Percentiles rank a stretch among this genome's conserved stretches.
Conservation (phyloP, 2,329 filamentous ascomycete genomes). For the Leptographium radiaticola region DNA sequence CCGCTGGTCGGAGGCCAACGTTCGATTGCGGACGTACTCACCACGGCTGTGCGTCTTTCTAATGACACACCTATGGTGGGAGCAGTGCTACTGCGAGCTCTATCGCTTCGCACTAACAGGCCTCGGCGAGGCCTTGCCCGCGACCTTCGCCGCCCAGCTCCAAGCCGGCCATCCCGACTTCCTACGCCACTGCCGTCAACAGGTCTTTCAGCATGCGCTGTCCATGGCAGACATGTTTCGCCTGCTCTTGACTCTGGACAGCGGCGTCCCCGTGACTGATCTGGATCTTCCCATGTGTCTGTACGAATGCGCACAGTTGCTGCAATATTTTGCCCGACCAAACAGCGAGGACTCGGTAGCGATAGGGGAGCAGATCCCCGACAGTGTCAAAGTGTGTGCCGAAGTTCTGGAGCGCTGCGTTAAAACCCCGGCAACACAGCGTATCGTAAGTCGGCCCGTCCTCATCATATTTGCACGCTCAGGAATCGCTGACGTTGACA, state of each 20-base stretch:
- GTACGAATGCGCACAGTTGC: constrained; percentile 40
- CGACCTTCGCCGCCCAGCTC: constrained; percentile 28
- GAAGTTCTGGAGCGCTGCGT: constrained; percentile 37
- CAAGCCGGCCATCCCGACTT: constrained; percentile 27
- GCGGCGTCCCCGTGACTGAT: constrained; percentile 37
- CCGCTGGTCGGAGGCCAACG: constrained; percentile 42
- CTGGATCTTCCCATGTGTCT: constrained; percentile 42
- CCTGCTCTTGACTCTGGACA: constrained; percentile 35
- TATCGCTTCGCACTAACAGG: constrained; percentile 39
- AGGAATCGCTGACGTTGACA: too few species aligned
- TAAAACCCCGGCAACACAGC: constrained; percentile 34
- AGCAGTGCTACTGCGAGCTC: constrained; percentile 44
- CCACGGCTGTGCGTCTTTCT: constrained; percentile 43
- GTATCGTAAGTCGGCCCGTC: constrained; percentile 24
- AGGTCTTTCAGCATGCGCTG: constrained; percentile 40
- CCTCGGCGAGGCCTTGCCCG: constrained; percentile 36
- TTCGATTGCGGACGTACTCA: constrained; percentile 42
- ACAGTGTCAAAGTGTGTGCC: constrained; percentile 37
- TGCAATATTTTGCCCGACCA: constrained; percentile 30
- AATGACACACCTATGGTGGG: constrained; percentile 49
- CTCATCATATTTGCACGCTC: too few species aligned
- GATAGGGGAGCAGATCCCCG: constrained; percentile 30
- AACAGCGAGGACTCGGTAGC: constrained; percentile 26
- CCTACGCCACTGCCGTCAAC: constrained; percentile 32
- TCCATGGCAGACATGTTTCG: constrained; percentile 44